Base-by-base conservation (phyloP, 2,329 filamentous ascomycete species). In the Cercospora zeae-maydis region DNA sequence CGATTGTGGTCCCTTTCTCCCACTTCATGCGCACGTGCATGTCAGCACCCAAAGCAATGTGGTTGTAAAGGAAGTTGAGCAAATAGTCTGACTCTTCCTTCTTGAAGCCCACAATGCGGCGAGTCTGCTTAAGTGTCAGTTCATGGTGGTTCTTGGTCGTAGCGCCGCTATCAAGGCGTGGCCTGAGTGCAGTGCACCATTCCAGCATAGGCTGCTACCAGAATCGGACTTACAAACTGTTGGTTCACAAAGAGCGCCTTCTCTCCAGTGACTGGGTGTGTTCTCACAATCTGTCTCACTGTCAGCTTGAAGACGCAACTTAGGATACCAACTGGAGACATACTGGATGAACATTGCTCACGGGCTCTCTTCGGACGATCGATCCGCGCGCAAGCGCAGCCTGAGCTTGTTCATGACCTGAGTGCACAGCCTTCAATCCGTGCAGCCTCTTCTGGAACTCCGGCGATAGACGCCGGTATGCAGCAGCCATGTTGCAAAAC, bases 231-330 rank as follows among this genome's bases (percentile, higher is more conserved):
- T 52, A 59, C 57, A 78, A 95, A 96, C 73, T 93, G 90, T 3
- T 88, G 88, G 75, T 96, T 96, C 30, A 96, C 85, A 69, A 85
- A 96, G 7, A 96, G 78, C 0, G 90, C 88, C 79, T 96, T 96
- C 76, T 96, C 90, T 14, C 91, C 90, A 0, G 92, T 96, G 4
- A 74, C 78, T 0, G 92, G 91, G 73, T 96, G 92, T 0, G 91
- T 93, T 16, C 91, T 82, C 1, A 96, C 85, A 63, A 96, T 79
- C 53, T 56, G 21, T 39, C 21, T 6, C 19, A 14, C 53, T 14
- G 34, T 56, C 33, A 56, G 53, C 21, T 42, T n/a, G 7, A 13
- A 16, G 14, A 37, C 7, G 33, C 36, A 24, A n/a, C 24, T 10
- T 7, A 21, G 8, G 21, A 56, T 19, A 9, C 19, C 34, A 4